phyloP scores from a whole-genome alignment of 805 yeast genomes.

The Pichia sporocuriosa region DNA sequence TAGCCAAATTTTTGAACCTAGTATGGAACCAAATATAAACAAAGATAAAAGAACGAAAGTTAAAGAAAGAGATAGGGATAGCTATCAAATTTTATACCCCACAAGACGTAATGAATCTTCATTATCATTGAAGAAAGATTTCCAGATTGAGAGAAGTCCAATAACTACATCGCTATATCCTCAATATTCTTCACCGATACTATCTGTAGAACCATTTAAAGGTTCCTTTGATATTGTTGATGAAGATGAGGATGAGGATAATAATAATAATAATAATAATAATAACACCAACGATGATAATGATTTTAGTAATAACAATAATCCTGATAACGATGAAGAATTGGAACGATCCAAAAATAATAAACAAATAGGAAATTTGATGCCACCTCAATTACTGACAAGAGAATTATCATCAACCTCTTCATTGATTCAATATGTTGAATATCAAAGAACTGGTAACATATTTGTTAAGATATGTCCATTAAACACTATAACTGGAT shows the following conservation, averaged over 20 bases:
- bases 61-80: not conserved
- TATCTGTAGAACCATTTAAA: not conserved
- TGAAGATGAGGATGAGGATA: not conserved
- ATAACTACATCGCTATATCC: not conserved
- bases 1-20: not conserved
- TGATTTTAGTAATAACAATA: not conserved
- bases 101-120: not conserved
- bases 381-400: not conserved
- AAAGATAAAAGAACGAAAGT: not conserved
- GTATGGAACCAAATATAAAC: not conserved
- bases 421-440: conserved; percentile 7
- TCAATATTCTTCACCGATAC: not conserved
- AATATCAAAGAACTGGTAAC: conserved; percentile 7
- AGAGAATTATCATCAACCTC: not conserved
- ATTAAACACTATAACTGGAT: conserved; percentile 7
- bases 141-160: not conserved
- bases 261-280: not conserved
- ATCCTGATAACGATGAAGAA: not conserved
- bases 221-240: not conserved
- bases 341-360: not conserved
- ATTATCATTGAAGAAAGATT: not conserved
- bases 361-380: too few species aligned
- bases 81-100: conserved; percentile 6
- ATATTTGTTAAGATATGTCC: conserved; percentile 12
- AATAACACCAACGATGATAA: not conserved